These are phyloP conservation scores for Heliamphora exappendiculata DNA, from an alignment of 148 eudicot species.

Conservation along the genomic window DNA sequence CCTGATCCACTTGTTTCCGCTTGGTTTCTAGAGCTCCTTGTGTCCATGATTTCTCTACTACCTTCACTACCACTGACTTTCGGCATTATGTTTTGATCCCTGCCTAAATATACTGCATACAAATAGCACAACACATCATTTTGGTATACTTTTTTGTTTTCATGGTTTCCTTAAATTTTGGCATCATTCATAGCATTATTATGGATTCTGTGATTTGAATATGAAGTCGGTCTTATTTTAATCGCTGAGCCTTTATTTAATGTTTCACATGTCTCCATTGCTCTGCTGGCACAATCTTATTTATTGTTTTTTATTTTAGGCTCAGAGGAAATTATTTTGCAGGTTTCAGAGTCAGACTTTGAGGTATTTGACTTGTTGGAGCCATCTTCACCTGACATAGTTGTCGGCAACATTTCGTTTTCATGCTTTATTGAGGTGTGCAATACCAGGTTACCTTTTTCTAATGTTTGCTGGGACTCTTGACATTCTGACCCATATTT, in stretches of 20 bases:
- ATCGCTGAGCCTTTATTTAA: neutral
- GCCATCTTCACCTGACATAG: conserved; percentile 45
- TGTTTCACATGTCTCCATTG: neutral
- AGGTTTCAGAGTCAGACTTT: conserved; percentile 59
- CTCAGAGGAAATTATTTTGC: conserved; percentile 19
- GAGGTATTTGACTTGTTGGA: conserved; percentile 59
- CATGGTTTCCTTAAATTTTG: neutral
- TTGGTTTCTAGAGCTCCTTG: no score
- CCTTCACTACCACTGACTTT: neutral
- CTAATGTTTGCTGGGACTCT: conserved; percentile 16
- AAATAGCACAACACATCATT: neutral
- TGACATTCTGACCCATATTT: no score
- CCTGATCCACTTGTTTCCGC: no score
- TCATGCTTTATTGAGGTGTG: conserved; percentile 78
- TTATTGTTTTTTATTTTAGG: neutral
- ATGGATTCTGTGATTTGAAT: neutral
- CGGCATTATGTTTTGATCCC: neutral
- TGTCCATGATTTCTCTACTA: neutral
- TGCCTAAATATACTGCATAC: neutral
- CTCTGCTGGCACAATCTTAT: neutral
- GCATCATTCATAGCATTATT: neutral
- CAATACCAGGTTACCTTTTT: conserved; percentile 6
- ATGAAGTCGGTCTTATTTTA: neutral
- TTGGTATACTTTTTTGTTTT: neutral
- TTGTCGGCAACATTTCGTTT: conserved; percentile 59